Evolutionary conservation across 148 eudicot species (phyloP).

Genomic region (Nyssa sinensis): DNA sequence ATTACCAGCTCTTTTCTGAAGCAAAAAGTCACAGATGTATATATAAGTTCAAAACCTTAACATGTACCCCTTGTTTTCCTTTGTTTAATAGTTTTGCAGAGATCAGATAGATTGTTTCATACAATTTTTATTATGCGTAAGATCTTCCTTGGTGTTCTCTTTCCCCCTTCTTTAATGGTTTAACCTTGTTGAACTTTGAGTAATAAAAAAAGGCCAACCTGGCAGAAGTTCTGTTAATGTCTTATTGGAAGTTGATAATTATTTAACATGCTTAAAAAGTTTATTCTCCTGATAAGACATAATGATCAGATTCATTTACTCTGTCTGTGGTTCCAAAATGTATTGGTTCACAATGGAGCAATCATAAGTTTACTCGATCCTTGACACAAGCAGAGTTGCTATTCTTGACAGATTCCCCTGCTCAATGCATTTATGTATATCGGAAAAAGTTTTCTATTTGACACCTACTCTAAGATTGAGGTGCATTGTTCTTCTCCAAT

Average conservation of each 20-base stretch:
- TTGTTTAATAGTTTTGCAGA: neutral
- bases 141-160: neutral
- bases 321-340: too few relatives aligned
- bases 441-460: neutral
- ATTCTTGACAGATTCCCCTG: neutral
- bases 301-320: too few relatives aligned
- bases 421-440: neutral
- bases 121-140: neutral
- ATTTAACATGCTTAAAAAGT: neutral
- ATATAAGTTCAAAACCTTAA: neutral
- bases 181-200: neutral
- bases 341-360: too few relatives aligned
- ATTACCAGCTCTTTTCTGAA: conserved; percentile 2
- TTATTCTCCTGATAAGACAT: too few relatives aligned
- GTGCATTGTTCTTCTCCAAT: neutral
- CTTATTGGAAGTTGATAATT: too few relatives aligned
- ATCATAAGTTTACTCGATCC: too few relatives aligned
- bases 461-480: neutral
- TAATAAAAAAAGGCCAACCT: neutral
- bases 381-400: too few relatives aligned
- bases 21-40: neutral
- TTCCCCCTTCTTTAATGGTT: neutral
- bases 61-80: neutral
- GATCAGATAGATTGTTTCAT: neutral
- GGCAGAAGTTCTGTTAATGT: too few relatives aligned